Base-by-base conservation (phyloP, 73 alveolate species). In the Durusdinium trenchii region DNA sequence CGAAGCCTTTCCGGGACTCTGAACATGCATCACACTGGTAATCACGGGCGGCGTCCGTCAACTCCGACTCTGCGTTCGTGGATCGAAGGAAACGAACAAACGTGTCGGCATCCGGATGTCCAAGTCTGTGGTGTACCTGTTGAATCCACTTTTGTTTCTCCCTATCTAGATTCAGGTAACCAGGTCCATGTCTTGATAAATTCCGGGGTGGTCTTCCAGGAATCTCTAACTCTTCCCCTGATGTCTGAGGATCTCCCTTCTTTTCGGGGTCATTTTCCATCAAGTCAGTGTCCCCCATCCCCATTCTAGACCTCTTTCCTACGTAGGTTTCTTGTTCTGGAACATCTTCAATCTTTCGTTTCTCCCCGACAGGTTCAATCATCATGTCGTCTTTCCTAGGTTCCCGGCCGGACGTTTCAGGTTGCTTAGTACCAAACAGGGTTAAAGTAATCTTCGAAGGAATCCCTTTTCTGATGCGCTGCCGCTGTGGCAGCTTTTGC, bases 1-100 rank as follows among this genome's bases (percentile, higher is more conserved):
- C 62, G 42, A 82, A 82, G 42, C 92, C 92, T 6, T 30, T 12
- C 20, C 35, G 3, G 16, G 92, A 47, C 42, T 85, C 94, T 0
- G 57, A 1, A 36, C 94, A 85, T 14, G 54, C 67, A 42, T 85
- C 94, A 10, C 94, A 85, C 18, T 85, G 94, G 28, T 30, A 54
- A 52, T 85, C 94, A 40, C 51, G 23, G 18, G 94, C 94, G 0
- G 76, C 94, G n/a, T 54, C 40, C 2, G 38, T 35, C 7, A 85
- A 1, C 0, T 1, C 3, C 0, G 94, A 57, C 0, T 46, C 51
- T 0, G 76, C 94, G 10, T 64, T 54, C 6, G 57, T 32, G 3
- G 35, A 32, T 43, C 38, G 7, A 32, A 85, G 57, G 43, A 36
- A 54, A 1, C 20, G 2, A 12, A 45, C 61, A 0, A 85, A 54